Percentiles rank a stretch among this genome's conserved stretches.
phyloP scores from a whole-genome alignment of 495 filamentous ascomycete genomes.

The Penicillium pulvis region DNA sequence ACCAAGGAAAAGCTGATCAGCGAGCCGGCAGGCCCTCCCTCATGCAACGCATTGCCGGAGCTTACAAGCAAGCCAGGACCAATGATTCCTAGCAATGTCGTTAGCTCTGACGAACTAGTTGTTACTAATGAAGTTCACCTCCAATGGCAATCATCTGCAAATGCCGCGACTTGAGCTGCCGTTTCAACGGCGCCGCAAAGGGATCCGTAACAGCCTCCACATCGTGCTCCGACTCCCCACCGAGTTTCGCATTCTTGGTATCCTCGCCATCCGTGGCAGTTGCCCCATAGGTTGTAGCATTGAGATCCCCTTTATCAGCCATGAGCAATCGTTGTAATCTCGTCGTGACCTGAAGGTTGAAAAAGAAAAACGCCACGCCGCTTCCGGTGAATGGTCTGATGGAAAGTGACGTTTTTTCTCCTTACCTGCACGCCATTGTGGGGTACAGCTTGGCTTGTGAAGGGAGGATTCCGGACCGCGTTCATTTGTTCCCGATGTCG shows the following conservation, averaged over 20 bases:
- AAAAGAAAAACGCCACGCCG: neutral
- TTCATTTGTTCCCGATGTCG: slow-evolving; percentile 37
- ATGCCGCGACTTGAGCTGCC: slow-evolving; percentile 66
- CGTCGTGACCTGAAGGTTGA: neutral
- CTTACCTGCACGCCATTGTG: slow-evolving; percentile 4
- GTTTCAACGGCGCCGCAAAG: slow-evolving; percentile 36
- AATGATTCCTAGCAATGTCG: slow-evolving; percentile 41
- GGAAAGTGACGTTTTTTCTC: neutral
- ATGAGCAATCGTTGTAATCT: neutral
- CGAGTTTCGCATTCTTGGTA: slow-evolving; percentile 6
- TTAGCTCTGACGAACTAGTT: neutral
- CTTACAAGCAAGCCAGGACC: slow-evolving; percentile 52
- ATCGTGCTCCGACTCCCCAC: slow-evolving; percentile 11
- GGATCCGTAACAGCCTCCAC: slow-evolving; percentile 23
- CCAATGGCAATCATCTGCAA: slow-evolving; percentile 73
- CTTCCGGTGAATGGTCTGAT: neutral
- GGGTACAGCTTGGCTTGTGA: neutral
- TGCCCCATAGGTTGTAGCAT: slow-evolving; percentile 15
- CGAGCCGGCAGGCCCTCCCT: slow-evolving; percentile 63
- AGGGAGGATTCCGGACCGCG: neutral
- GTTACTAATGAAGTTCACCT: slow-evolving; percentile 10
- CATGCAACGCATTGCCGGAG: slow-evolving; percentile 59
- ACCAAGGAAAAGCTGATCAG: slow-evolving; percentile 66
- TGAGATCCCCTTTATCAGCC: neutral
- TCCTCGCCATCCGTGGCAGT: slow-evolving; percentile 4